Evolutionary conservation across 805 yeast species (phyloP).

Genomic region (Kuraishia piskuri): DNA sequence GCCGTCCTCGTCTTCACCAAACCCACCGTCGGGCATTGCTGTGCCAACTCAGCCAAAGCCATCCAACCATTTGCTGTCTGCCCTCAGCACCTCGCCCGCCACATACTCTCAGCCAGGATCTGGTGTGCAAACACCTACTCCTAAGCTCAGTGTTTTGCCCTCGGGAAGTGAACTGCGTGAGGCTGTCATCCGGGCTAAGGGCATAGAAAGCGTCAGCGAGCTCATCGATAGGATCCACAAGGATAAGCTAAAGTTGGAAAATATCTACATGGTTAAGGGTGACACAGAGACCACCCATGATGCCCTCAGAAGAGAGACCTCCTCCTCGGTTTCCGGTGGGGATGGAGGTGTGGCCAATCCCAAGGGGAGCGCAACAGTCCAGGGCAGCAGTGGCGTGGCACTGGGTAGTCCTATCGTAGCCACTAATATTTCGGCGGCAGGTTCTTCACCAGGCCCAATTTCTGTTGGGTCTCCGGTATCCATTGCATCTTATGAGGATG

Average conservation of each 20-base stretch:
- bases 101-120: not conserved
- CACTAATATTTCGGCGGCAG: not conserved
- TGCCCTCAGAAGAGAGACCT: no score
- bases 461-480: not conserved
- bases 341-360: not conserved
- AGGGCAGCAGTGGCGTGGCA: not conserved
- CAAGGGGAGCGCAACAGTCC: no score
- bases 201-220: constrained; percentile 61
- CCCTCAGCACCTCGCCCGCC: not conserved
- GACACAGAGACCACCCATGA: not conserved
- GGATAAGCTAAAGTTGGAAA: constrained; percentile 26
- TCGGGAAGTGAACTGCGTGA: constrained; percentile 47
- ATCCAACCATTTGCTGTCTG: not conserved
- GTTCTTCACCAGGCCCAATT: constrained; percentile 1
- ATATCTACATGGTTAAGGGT: constrained; percentile 11
- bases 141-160: constrained; percentile 33
- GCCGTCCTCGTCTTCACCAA: constrained; percentile 10
- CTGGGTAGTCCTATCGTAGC: not conserved
- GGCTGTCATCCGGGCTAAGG: constrained; percentile 66
- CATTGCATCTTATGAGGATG: constrained; percentile 19
- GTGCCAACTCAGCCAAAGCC: not conserved
- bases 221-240: constrained; percentile 57
- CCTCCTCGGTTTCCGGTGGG: not conserved
- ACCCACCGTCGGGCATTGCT: not conserved
- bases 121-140: not conserved